These are phyloP conservation scores for Lindgomyces ingoldianus DNA, from an alignment of 495 filamentous ascomycete genomes.

Conservation along the genomic window DNA sequence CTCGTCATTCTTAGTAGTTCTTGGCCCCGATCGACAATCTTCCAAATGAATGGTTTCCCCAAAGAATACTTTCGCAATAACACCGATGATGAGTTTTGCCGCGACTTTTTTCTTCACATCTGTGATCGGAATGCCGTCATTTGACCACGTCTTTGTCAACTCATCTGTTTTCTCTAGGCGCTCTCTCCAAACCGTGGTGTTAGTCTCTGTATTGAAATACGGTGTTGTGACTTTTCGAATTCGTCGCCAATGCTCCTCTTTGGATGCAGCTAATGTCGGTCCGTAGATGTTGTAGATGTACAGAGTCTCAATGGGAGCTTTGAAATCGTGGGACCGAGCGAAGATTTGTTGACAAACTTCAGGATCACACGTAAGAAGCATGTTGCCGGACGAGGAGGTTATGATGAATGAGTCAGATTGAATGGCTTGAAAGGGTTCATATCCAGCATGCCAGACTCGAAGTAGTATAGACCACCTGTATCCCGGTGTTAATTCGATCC, in stretches of 20 bases:
- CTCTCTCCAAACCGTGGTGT: not conserved
- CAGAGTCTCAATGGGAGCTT: not conserved
- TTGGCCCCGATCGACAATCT: no score
- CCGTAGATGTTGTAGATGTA: conserved; percentile 8
- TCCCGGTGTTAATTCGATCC: no score
- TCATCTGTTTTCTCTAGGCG: not conserved
- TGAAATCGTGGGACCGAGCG: not conserved
- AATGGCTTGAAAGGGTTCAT: not conserved
- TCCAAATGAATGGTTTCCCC: no score
- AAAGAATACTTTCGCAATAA: conserved; percentile 10
- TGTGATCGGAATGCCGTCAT: not conserved
- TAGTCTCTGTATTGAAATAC: not conserved
- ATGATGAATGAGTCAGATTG: conserved; percentile 2
- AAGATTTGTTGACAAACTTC: not conserved
- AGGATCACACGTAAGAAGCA: conserved; percentile 3
- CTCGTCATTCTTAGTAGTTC: no score
- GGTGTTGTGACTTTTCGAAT: not conserved
- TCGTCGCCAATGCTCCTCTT: not conserved
- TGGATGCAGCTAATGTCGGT: not conserved
- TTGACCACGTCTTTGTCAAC: not conserved
- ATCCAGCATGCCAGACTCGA: conserved; percentile 8
- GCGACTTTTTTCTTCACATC: not conserved
- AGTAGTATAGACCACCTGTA: not conserved
- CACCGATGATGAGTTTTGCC: conserved; percentile 2
- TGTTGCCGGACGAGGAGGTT: not conserved